Evolutionary conservation across 2,329 filamentous ascomycete species (phyloP).

Genomic region (Alternaria sp.): DNA sequence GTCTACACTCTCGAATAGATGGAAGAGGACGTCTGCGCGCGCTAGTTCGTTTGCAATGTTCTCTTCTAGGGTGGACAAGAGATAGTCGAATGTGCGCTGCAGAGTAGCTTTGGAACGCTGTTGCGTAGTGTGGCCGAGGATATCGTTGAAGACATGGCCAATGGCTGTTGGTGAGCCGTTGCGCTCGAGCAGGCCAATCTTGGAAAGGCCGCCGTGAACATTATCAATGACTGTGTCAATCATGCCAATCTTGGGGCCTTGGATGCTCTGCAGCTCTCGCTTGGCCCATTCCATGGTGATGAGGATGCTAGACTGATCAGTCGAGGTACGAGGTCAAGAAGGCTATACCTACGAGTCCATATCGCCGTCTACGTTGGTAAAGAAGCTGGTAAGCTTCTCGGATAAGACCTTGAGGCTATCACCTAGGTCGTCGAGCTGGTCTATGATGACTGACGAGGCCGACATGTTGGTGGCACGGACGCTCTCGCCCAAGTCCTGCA

Average conservation of each 20-base stretch:
- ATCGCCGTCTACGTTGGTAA: conserved; percentile 90
- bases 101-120: conserved; percentile 83
- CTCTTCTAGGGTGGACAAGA: conserved; percentile 86
- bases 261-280: conserved; percentile 72
- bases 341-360: conserved; percentile 74
- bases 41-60: conserved; percentile 85
- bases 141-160: conserved; percentile 71
- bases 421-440: conserved; percentile 83
- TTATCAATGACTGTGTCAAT: conserved; percentile 83
- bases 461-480: conserved; percentile 91
- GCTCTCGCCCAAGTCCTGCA: conserved; percentile 94
- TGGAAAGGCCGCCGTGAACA: conserved; percentile 77
- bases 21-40: conserved; percentile 80
- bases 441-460: conserved; percentile 83
- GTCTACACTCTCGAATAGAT: conserved; percentile 91
- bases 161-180: conserved; percentile 68
- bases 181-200: conserved; percentile 58
- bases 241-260: conserved; percentile 58
- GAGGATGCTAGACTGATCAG: conserved; percentile 68
- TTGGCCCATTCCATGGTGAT: conserved; percentile 97
- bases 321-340: conserved; percentile 11
- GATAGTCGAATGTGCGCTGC: conserved; percentile 87
- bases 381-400: conserved; percentile 87
- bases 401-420: conserved; percentile 86
- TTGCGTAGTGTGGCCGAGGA: conserved; percentile 82